Conservation (phyloP, 306 rosid species). For the Pyrus bretschneideri region DNA sequence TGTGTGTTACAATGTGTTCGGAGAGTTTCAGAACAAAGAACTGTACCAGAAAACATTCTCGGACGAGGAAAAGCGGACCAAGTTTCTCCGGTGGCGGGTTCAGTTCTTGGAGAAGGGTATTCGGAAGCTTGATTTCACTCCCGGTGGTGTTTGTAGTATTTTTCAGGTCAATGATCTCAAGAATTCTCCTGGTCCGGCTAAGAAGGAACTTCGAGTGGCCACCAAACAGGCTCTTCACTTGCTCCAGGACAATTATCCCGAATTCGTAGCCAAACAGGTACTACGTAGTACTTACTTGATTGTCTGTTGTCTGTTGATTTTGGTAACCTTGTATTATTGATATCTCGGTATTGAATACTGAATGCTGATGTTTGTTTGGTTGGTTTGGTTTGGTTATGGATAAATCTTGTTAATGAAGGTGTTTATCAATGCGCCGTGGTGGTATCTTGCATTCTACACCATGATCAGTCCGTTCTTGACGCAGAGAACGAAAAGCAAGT, state of each 20-base stretch:
- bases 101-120: slow-evolving; percentile 83
- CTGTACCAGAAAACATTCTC: slow-evolving; percentile 59
- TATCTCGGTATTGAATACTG: background rate
- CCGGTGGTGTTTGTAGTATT: slow-evolving; percentile 58
- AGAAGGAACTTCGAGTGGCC: slow-evolving; percentile 67
- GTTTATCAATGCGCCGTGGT: slow-evolving; percentile 59
- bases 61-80: slow-evolving; percentile 43
- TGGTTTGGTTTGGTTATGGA: background rate
- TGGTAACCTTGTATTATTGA: background rate
- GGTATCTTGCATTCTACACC: slow-evolving; percentile 51
- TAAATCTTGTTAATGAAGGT: slow-evolving; percentile 25
- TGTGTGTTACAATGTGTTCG: slow-evolving; percentile 83
- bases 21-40: slow-evolving; percentile 89
- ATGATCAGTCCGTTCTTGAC: slow-evolving; percentile 51
- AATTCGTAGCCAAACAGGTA: slow-evolving; percentile 90
- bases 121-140: slow-evolving; percentile 66
- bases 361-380: background rate
- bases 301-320: background rate
- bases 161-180: slow-evolving; percentile 84
- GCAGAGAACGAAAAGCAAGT: slow-evolving; percentile 59
- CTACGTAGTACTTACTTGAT: background rate
- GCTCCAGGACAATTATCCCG: slow-evolving; percentile 94
- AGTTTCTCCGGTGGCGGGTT: slow-evolving; percentile 70
- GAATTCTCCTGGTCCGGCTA: slow-evolving; percentile 77
- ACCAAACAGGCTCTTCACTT: slow-evolving; percentile 79